Conservation (phyloP, 2,329 filamentous ascomycete genomes). For the Helotiales sp. region DNA sequence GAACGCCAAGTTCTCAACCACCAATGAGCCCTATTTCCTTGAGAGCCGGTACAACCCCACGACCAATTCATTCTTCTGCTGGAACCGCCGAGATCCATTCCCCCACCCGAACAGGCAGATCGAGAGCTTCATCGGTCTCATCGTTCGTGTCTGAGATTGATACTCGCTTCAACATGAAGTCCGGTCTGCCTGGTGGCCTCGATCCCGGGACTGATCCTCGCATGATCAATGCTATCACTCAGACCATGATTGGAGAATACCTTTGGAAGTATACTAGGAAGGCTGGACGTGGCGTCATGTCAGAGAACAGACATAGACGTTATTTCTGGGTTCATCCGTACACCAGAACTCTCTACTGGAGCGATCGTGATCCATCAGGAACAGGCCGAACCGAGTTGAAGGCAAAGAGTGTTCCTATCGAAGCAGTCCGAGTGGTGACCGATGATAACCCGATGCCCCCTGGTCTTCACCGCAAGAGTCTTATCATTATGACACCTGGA, state of each 20-base stretch:
- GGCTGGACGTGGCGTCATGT: slow-evolving; percentile 85
- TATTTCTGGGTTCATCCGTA: slow-evolving; percentile 99
- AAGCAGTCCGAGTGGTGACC: slow-evolving; percentile 84
- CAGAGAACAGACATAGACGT: slow-evolving; percentile 84
- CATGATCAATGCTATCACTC: slow-evolving; percentile 98
- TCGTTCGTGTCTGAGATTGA: slow-evolving; percentile 96
- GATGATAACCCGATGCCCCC: slow-evolving; percentile 97
- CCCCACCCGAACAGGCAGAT: slow-evolving; percentile 50
- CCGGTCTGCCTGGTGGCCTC: slow-evolving; percentile 64
- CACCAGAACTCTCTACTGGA: slow-evolving; percentile 96
- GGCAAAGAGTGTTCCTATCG: slow-evolving; percentile 90
- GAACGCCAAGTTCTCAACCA: slow-evolving; percentile 61
- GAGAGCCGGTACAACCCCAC: slow-evolving; percentile 63
- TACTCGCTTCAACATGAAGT: slow-evolving; percentile 80
- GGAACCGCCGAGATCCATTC: slow-evolving; percentile 57
- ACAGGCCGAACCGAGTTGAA: slow-evolving; percentile 77
- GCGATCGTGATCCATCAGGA: slow-evolving; percentile 81
- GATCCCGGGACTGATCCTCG: slow-evolving; percentile 83
- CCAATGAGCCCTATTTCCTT: slow-evolving; percentile 51
- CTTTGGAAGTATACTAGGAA: slow-evolving; percentile 99
- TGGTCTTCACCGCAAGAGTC: slow-evolving; percentile 90
- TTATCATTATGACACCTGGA: slow-evolving; percentile 88
- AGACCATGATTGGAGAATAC: slow-evolving; percentile 99
- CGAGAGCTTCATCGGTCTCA: slow-evolving; percentile 84
- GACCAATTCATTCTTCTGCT: slow-evolving; percentile 50